These are phyloP conservation scores for Bothriochloa decipiens DNA, from an alignment of 176 grass and related monocot species.

Conservation along the genomic window DNA sequence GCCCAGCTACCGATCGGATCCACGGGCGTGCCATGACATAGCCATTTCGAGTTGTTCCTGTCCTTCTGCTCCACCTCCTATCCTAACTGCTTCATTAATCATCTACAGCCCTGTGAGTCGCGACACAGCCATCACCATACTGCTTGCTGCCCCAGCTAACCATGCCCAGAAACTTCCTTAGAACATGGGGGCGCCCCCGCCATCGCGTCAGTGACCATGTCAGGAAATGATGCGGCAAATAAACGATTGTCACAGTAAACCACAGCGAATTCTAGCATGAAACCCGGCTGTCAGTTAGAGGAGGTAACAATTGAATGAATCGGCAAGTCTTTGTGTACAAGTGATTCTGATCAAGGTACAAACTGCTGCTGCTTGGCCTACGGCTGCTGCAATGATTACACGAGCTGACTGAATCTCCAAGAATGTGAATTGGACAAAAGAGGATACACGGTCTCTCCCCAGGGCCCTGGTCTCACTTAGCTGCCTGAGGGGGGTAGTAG, in stretches of 20 bases:
- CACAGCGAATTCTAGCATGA: neutral
- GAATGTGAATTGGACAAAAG: slow-evolving; percentile 55
- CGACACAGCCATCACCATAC: neutral
- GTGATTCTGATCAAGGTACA: slow-evolving; percentile 35
- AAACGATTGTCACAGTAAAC: neutral
- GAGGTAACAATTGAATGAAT: slow-evolving; percentile 73
- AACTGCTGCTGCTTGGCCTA: slow-evolving; percentile 37
- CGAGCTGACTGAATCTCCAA: slow-evolving; percentile 30
- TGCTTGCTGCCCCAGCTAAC: too few species aligned
- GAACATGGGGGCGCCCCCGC: too few species aligned
- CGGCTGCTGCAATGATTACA: slow-evolving; percentile 57
- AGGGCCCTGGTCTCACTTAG: neutral
- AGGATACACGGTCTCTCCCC: slow-evolving; percentile 41
- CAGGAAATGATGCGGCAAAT: neutral
- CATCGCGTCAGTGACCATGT: neutral
- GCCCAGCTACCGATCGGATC: too few species aligned
- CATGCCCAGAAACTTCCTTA: too few species aligned
- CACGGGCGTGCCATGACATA: too few species aligned
- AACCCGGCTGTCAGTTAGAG: neutral
- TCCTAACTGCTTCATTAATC: too few species aligned
- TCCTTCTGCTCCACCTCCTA: too few species aligned
- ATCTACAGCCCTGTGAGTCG: neutral
- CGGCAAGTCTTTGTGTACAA: slow-evolving; percentile 58
- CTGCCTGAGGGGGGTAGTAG: neutral
- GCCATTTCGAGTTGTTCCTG: too few species aligned